These are phyloP conservation scores for Elsinoe ampelina DNA, from an alignment of 2,329 filamentous ascomycete species.

Conservation along the genomic window DNA sequence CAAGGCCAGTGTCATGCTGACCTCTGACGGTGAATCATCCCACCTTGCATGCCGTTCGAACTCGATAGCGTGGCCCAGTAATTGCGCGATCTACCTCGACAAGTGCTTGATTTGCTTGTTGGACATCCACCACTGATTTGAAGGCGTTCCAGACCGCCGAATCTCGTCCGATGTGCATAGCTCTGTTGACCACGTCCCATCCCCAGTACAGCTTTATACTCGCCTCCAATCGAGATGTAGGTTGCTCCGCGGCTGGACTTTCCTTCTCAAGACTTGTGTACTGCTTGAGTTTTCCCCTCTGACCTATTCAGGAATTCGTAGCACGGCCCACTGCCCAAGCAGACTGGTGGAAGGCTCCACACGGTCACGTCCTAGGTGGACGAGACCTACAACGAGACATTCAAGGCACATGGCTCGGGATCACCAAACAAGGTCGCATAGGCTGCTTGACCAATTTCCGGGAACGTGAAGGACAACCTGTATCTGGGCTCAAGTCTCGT, in stretches of 20 bases:
- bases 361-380: slow-evolving; percentile 49
- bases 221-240: slow-evolving; percentile 42
- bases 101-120: neutral
- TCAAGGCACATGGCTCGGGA: slow-evolving; percentile 56
- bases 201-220: slow-evolving; percentile 42
- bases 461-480: slow-evolving; percentile 34
- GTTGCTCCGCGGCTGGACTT: neutral
- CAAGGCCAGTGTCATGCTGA: slow-evolving; percentile 4
- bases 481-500: slow-evolving; percentile 42
- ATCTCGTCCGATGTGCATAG: slow-evolving; percentile 39
- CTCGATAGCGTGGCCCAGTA: neutral
- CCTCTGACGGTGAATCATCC: slow-evolving; percentile 3
- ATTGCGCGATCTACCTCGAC: slow-evolving; percentile 1
- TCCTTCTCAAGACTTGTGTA: neutral
- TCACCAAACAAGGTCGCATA: slow-evolving; percentile 51
- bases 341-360: slow-evolving; percentile 50
- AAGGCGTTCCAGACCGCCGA: neutral
- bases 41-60: neutral
- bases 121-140: neutral
- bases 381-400: slow-evolving; percentile 51
- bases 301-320: slow-evolving; percentile 47
- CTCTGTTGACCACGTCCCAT: slow-evolving; percentile 40
- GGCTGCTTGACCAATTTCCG: slow-evolving; percentile 58
- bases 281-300: neutral
- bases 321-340: slow-evolving; percentile 50